phyloP scores from a whole-genome alignment of 208 protist genomes.

The Acanthamoeba castellanii region DNA sequence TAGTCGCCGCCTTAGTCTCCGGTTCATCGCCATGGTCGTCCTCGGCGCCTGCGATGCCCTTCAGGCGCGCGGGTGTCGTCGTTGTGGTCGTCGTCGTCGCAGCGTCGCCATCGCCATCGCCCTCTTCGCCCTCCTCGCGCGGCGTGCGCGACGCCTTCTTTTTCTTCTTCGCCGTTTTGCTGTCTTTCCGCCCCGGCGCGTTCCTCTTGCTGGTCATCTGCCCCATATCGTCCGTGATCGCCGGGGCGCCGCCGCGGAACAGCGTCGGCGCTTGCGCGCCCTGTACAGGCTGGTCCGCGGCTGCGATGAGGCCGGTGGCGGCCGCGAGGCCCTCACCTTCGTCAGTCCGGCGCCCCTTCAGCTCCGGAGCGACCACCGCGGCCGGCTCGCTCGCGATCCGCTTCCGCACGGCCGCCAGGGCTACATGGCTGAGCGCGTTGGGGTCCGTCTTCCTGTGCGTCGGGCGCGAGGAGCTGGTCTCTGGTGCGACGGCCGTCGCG shows the following conservation, averaged over 20 bases:
- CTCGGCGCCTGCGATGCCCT: too few relatives aligned
- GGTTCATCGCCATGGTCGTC: background rate
- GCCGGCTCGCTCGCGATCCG: too few relatives aligned
- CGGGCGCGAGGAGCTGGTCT: too few relatives aligned
- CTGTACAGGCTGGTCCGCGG: background rate
- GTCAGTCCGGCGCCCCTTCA: too few relatives aligned
- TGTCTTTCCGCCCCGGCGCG: background rate
- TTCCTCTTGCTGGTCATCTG: background rate
- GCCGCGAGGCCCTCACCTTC: too few relatives aligned
- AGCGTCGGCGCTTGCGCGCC: background rate
- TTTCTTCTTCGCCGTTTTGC: constrained; percentile 33
- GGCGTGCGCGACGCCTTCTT: background rate
- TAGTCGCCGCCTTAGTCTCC: too few relatives aligned
- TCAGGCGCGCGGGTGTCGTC: too few relatives aligned
- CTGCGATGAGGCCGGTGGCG: background rate
- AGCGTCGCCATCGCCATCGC: too few relatives aligned
- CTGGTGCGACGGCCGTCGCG: background rate
- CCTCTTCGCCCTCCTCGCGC: background rate
- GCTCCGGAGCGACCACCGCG: too few relatives aligned
- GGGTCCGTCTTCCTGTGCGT: too few relatives aligned
- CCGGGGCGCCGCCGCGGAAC: background rate
- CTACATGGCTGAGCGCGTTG: too few relatives aligned
- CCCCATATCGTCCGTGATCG: background rate
- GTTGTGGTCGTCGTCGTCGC: background rate
- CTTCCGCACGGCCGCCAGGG: too few relatives aligned